These are phyloP conservation scores for Elsinoe arachidis DNA, from an alignment of 2,329 filamentous ascomycete species.

Conservation along the genomic window DNA sequence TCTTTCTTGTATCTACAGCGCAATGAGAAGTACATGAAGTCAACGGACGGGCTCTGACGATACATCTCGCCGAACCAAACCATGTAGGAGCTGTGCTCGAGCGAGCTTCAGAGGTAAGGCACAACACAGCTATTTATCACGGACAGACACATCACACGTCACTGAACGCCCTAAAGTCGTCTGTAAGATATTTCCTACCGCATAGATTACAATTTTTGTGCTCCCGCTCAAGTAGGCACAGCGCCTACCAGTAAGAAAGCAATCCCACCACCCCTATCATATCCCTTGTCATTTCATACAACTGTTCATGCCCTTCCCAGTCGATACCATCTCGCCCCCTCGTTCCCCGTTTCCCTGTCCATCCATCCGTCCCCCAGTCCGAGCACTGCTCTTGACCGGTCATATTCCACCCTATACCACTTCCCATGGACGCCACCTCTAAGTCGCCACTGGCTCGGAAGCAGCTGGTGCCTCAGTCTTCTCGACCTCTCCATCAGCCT, in stretches of 20 bases:
- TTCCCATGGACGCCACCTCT: no score
- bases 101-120: no score
- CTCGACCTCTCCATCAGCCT: conserved; percentile 14
- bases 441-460: conserved; percentile 13
- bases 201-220: conserved; percentile 4
- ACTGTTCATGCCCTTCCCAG: no score
- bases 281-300: neutral
- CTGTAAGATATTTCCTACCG: neutral
- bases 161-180: neutral
- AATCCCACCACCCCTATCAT: neutral
- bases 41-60: no score
- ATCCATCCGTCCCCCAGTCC: neutral
- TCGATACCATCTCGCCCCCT: neutral
- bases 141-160: no score
- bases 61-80: no score
- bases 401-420: no score
- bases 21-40: no score
- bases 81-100: no score
- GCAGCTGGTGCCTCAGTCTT: conserved; percentile 19
- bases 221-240: neutral
- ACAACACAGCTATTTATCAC: no score
- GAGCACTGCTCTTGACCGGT: neutral
- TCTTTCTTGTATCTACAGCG: no score
- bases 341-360: neutral
- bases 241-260: neutral